Evolutionary conservation across 1,284 basidiomycete genomes (phyloP), one percentile per base, ranked within the genome.

Genomic region (Paramarasmius palmivorus): DNA sequence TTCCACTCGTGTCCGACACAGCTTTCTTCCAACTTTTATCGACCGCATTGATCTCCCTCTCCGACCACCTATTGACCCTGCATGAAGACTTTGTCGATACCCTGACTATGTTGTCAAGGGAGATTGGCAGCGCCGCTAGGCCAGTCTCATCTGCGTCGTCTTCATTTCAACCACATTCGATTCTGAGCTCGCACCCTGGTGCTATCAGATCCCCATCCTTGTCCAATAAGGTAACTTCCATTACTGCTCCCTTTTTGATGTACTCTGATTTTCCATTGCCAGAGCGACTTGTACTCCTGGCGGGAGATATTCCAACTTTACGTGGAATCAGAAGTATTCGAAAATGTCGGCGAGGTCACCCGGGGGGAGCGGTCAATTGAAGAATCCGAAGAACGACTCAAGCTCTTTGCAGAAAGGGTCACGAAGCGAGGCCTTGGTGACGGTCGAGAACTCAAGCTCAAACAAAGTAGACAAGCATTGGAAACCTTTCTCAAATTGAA

Each of bases 231-330:
- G 73, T 74, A 46, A 22, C 42, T 53, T 57, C 32, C 57, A 49
- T 58, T 44, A 57, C 63, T 44, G 48, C 50, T 61, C 4, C 14
- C 46, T 8, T 50, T 29, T 5, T 50, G 57, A 14, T 60, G 36
- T 29, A 61, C 26, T 25, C 32, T 53, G 64, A 8, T 77, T 78
- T 17, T 34, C 49, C 5, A 44, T 49, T 22, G 25, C 1, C 42
- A 79, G 75, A 76, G 71, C 20, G 95, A 98, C 63, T 71, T 98
- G n/a, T 95, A 93, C 64, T 82, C 85, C 2, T 98, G 95, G 95
- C 76, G 95, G 29, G 87, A 93, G 69, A 90, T 98, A 32, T 97
- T 98, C 65, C 82, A 86, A 47, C 72, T 96, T 2, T 98, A 96
- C 73, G 77, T 92, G 49, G 93, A 98, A 61, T 74, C 84, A 1